phyloP scores from a whole-genome alignment of 805 yeast genomes.

The Debaryomyces prosopidis region DNA sequence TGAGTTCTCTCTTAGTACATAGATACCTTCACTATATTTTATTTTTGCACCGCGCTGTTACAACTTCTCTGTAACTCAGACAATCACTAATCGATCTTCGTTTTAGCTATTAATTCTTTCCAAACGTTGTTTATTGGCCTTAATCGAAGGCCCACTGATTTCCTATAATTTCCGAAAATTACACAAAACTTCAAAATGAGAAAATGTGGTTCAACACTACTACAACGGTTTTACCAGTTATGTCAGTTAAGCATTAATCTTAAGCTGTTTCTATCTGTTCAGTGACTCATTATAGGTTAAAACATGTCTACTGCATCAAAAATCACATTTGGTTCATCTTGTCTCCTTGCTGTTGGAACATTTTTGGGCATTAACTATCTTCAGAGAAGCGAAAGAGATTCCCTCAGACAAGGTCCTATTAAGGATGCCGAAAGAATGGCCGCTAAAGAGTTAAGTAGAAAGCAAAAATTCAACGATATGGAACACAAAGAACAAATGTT shows the following conservation, averaged over 20 bases:
- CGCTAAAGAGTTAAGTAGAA: constrained; percentile 44
- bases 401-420: constrained; percentile 79
- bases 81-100: no score
- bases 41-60: no score
- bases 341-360: constrained; percentile 56
- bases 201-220: neutral
- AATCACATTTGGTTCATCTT: constrained; percentile 63
- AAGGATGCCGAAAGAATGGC: constrained; percentile 72
- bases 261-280: neutral
- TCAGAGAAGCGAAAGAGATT: constrained; percentile 69
- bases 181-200: no score
- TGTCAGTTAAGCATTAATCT: no score
- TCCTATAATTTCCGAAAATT: neutral
- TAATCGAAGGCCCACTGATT: neutral
- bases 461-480: constrained; percentile 51
- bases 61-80: no score
- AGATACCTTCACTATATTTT: no score
- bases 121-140: no score
- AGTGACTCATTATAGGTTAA: neutral
- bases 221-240: neutral
- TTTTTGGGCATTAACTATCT: constrained; percentile 69
- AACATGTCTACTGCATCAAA: constrained; percentile 80
- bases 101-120: no score
- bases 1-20: no score
- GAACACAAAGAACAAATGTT: constrained; percentile 69